A percentile compares a stretch with the other conserved stretches of the same genome.
phyloP scores from a whole-genome alignment of 2,329 filamentous ascomycete genomes.

The Ceratocystis papillata region DNA sequence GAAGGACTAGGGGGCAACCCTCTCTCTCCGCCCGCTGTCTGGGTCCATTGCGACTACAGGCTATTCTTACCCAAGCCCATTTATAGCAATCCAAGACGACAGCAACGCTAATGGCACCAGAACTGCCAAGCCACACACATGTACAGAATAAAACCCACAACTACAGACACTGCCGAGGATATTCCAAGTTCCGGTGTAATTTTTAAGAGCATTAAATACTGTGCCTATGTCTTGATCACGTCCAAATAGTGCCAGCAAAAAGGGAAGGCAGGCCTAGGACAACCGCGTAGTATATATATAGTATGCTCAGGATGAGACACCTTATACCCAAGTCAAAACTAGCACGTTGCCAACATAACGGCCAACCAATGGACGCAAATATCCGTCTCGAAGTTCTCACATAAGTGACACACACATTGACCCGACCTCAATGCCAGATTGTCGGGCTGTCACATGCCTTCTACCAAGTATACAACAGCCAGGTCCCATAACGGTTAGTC shows the following conservation, averaged over 20 bases:
- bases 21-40: neutral
- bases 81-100: conserved; percentile 12
- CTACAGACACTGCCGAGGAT: conserved; percentile 6
- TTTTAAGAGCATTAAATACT: neutral
- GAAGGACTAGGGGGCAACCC: conserved; percentile 26
- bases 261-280: conserved; percentile 23
- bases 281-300: no score
- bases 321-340: neutral
- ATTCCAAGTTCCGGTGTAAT: neutral
- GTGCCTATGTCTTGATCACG: neutral
- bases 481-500: neutral
- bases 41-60: neutral
- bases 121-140: conserved; percentile 11
- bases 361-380: neutral
- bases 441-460: neutral
- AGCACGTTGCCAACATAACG: neutral
- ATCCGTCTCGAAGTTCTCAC: neutral
- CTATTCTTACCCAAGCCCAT: neutral
- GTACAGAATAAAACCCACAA: conserved; percentile 15
- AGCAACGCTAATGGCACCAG: conserved; percentile 13
- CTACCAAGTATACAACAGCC: neutral
- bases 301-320: neutral
- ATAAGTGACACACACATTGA: no score
- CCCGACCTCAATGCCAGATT: no score
- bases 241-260: neutral